These are phyloP conservation scores for Colletotrichum sp. DNA, from an alignment of 2,329 filamentous ascomycete genomes.

Conservation along the genomic window DNA sequence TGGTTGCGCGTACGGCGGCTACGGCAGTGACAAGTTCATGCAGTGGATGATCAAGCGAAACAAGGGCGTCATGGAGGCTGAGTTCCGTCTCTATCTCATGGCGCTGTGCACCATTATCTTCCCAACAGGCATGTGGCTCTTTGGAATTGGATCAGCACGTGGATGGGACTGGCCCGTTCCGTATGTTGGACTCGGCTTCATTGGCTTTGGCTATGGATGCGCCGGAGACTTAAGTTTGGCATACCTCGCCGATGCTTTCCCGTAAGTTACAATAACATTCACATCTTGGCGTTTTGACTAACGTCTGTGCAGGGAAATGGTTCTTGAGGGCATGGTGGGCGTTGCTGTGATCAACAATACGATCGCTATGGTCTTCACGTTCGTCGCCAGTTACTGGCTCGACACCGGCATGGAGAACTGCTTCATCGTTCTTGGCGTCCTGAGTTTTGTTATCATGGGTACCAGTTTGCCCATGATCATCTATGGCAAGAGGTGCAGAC, in stretches of 20 bases:
- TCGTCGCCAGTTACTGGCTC: constrained; percentile 54
- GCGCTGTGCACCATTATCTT: constrained; percentile 53
- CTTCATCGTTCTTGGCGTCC: constrained; percentile 56
- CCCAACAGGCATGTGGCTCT: constrained; percentile 56
- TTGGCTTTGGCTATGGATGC: constrained; percentile 64
- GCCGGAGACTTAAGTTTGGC: constrained; percentile 61
- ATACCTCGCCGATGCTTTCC: constrained; percentile 60
- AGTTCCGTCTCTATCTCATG: constrained; percentile 58
- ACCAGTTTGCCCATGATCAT: constrained; percentile 58
- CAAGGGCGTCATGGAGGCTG: constrained; percentile 58
- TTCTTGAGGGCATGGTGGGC: constrained; percentile 63
- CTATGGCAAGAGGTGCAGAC: constrained; percentile 54
- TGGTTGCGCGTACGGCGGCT: constrained; percentile 62
- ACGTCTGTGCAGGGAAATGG: constrained; percentile 43
- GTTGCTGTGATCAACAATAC: constrained; percentile 63
- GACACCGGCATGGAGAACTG: constrained; percentile 48
- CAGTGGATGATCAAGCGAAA: constrained; percentile 59
- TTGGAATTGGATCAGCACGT: constrained; percentile 55
- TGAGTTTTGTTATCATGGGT: constrained; percentile 56
- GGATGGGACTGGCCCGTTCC: constrained; percentile 58
- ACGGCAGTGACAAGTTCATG: constrained; percentile 60
- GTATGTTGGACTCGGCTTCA: constrained; percentile 61
- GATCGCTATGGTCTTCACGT: constrained; percentile 59
- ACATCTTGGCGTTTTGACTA: neutral
- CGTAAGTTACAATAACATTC: constrained; percentile 20